Base-by-base conservation (phyloP, 2,329 filamentous ascomycete species). In the Xylariaceae sp. region DNA sequence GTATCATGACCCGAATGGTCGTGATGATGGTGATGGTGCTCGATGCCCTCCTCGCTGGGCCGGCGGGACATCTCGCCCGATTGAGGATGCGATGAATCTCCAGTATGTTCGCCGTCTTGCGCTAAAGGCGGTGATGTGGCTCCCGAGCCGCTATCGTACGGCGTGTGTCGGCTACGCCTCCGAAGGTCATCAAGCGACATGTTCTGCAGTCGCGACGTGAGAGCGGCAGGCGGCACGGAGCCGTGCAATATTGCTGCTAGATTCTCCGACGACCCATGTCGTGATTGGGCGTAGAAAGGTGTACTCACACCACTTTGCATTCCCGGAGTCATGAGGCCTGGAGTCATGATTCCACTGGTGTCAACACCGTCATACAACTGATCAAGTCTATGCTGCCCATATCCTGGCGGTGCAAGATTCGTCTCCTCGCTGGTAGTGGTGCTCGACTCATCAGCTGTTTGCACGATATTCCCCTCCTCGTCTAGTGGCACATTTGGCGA, bases 401-500 rank as follows among this genome's bases (percentile, higher is more conserved):
- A 99, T 36, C 90, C 83, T 0, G 94, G 94, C n/a, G 94, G 94
- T 11, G 92, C 91, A 51, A 87, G 81, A 22, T 81, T 78, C 17
- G 45, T 39, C 6, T 44, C 31, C n/a, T 49, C 52, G 11, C 49
- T 51, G 5, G 32, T 7, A 76, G 73, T 40, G 78, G 74, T 10
- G 72, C 72, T 32, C 66, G 58, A 75, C 69, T 51, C 73, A 65
- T 64, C 75, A 59, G 79, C 76, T n/a, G 74, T 74, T 62, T 83
- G 79, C 46, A 89, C 75, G 2, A 97, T 78, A 60, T 88, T 86
- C 60, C 95, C 94, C 52, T 92, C 82, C 45, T 95, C 90, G 61
- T 94, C 89, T 35, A 96, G 81, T 0, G 90, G 87, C 61, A 96
- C 83, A 63, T 94, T 94, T 0, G 94, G 92, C 5, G 94, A 99